Conservation (phyloP, 2,329 filamentous ascomycete genomes). For the Chaetomium strumarium region DNA sequence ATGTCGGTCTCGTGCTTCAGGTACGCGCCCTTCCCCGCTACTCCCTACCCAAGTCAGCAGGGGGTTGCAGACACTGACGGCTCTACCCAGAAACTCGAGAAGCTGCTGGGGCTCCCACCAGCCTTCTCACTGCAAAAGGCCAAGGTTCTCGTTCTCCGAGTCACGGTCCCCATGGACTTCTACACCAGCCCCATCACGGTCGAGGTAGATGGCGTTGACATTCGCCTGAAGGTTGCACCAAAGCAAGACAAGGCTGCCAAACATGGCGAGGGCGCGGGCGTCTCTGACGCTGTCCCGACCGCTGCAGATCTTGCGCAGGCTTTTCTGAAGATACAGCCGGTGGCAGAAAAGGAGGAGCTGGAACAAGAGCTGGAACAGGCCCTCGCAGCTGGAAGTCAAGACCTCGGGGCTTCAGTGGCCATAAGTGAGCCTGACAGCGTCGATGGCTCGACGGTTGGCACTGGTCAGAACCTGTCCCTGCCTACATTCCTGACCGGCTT, state of each 20-base stretch:
- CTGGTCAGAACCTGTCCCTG: conserved; percentile 62
- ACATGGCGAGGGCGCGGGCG: conserved; percentile 25
- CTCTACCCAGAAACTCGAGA: conserved; percentile 64
- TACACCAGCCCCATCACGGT: conserved; percentile 77
- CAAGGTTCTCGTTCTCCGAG: conserved; percentile 65
- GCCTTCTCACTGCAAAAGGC: conserved; percentile 67
- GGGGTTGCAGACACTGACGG: conserved; percentile 17
- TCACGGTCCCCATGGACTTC: conserved; percentile 84
- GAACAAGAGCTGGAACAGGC: conserved; percentile 66
- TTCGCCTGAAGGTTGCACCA: conserved; percentile 54
- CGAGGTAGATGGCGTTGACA: conserved; percentile 74
- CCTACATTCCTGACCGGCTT: conserved; percentile 67
- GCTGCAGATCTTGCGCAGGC: conserved; percentile 69
- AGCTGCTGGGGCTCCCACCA: conserved; percentile 66
- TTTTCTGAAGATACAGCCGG: conserved; percentile 67
- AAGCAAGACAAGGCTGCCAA: conserved; percentile 31
- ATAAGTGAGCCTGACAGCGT: conserved; percentile 56
- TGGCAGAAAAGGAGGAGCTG: conserved; percentile 58
- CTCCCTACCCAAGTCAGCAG: conserved; percentile 4
- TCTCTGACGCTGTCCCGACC: conserved; percentile 50
- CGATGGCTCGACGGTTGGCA: conserved; percentile 58
- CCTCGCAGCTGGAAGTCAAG: conserved; percentile 55
- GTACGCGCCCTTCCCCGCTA: conserved; percentile 41
- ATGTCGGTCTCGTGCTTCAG: conserved; percentile 76
- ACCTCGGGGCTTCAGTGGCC: conserved; percentile 54